These are phyloP conservation scores for Verticillium nubilum DNA, from an alignment of 2,329 filamentous ascomycete species.

Conservation along the genomic window DNA sequence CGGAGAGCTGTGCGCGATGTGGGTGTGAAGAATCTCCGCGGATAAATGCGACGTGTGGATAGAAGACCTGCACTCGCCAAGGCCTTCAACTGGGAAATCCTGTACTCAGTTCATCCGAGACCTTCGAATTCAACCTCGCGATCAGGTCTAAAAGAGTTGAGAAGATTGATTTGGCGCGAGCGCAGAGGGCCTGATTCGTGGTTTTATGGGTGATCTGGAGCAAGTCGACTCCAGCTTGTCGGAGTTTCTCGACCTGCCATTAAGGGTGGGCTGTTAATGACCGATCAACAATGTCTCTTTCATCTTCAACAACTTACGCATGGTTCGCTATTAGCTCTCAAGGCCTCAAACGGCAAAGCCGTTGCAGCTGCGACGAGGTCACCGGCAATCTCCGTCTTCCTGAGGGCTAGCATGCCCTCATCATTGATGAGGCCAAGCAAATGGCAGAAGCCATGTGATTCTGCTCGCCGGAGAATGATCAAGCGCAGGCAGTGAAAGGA, in stretches of 20 bases:
- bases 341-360: slow-evolving; percentile 34
- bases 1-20: background rate
- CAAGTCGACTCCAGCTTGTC: slow-evolving; percentile 30
- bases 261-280: background rate
- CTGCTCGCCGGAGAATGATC: slow-evolving; percentile 19
- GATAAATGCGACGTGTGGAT: background rate
- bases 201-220: slow-evolving; percentile 32
- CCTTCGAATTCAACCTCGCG: slow-evolving; percentile 34
- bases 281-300: background rate
- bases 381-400: slow-evolving; percentile 36
- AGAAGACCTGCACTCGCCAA: background rate
- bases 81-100: background rate
- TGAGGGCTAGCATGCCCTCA: slow-evolving; percentile 2
- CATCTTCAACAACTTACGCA: slow-evolving; percentile 18
- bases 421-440: slow-evolving; percentile 2
- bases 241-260: slow-evolving; percentile 32
- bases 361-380: slow-evolving; percentile 34
- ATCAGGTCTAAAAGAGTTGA: slow-evolving; percentile 32
- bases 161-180: slow-evolving; percentile 32
- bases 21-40: background rate
- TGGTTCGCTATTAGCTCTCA: slow-evolving; percentile 33
- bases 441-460: background rate
- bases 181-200: slow-evolving; percentile 26
- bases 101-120: slow-evolving; percentile 29
- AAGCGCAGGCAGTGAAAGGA: slow-evolving; percentile 34